Base-by-base conservation (phyloP, 106 monocot genomes). In the Chionographis japonica region DNA sequence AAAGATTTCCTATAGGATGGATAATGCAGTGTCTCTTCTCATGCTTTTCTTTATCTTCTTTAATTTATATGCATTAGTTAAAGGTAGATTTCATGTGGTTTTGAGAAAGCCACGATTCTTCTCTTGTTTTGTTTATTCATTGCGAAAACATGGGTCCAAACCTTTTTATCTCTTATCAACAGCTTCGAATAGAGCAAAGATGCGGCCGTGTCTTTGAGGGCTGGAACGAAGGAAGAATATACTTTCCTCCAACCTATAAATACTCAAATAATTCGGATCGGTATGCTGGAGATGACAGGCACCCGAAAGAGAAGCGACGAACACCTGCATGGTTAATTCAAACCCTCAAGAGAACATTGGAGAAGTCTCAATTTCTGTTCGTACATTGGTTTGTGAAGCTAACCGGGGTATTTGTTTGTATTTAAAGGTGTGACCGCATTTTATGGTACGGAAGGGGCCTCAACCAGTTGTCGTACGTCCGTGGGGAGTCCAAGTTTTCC, bases 391-490 rank as follows among this genome's bases (percentile, higher is more conserved):
- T 53, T 5, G 9, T 54, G 4, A 63, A 36, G 4, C 10, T 60
- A 5, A 15, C 11, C 7, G 10, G 9, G 46, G 8, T 58, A 7
- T 60, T 68, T 64, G 54, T 40, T 56, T 54, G 2, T 60, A 37
- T 19, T 6, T 7, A 61, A 50, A 89, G 89, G 89, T 90, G 90
- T 63, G 90, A 91, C 63, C 86, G 87, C 10, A 84, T 91, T 69
- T 36, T 91, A 55, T 91, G 90, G 86, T 64, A 84, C n/a, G 86
- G 90, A 36, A 75, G 72, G 52, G 84, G 87, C 3, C 80, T 91
- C 36, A 78, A 53, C 55, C 87, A 87, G 70, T 20, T 78, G 14
- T 74, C 81, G 10, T 91, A 91, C 66, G 81, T 81, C 58, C 80
- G 90, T 35, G 83, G 76, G 50, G 90, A 91, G 59, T 84, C 86